Conservation (phyloP, 306 rosid species). For the Lathyrus oleraceus region DNA sequence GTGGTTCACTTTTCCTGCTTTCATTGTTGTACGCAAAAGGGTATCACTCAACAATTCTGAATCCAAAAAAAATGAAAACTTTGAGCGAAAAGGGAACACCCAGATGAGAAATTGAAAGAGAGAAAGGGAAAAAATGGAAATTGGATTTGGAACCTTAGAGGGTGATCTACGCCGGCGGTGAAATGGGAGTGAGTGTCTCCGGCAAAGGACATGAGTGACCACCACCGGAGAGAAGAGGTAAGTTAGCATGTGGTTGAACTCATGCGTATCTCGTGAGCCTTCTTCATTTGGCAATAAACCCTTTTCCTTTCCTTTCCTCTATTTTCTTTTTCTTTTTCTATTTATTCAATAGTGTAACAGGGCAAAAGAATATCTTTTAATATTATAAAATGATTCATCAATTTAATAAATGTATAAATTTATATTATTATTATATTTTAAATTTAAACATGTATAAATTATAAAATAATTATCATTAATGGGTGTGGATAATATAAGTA, state of each 20-base stretch:
- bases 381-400: too few species aligned
- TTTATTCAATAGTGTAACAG: too few species aligned
- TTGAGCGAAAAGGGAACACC: conserved; percentile 24
- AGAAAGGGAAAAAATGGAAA: not conserved
- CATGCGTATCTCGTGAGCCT: conserved; percentile 59
- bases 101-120: conserved; percentile 34
- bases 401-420: too few species aligned
- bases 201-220: conserved; percentile 35
- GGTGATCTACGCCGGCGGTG: conserved; percentile 30
- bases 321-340: not conserved
- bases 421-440: too few species aligned
- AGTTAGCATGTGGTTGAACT: conserved; percentile 47
- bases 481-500: too few species aligned
- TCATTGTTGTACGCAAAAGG: conserved; percentile 53
- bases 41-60: conserved; percentile 24
- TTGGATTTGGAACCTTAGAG: conserved; percentile 10
- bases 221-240: conserved; percentile 36
- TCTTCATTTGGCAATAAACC: conserved; percentile 27
- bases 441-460: too few species aligned
- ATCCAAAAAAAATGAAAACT: conserved; percentile 28
- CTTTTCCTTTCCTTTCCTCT: not conserved
- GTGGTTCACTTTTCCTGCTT: conserved; percentile 68
- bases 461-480: too few species aligned
- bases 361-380: too few species aligned
- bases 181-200: conserved; percentile 28